phyloP scores from a whole-genome alignment of 2,329 filamentous ascomycete species.

The Diaporthe ampelina region DNA sequence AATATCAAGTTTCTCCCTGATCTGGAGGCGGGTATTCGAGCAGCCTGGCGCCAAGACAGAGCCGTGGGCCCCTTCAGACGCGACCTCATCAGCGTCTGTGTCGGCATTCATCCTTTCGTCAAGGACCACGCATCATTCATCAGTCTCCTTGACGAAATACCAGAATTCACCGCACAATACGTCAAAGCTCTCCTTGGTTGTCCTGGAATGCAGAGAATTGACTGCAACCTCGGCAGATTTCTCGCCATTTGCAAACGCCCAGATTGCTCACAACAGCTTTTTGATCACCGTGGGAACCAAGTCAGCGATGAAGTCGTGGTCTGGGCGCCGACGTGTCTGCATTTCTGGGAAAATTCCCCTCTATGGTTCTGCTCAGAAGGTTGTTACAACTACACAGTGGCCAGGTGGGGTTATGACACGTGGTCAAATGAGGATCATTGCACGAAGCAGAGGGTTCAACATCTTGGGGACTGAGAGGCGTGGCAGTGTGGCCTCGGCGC shows the following conservation, averaged over 20 bases:
- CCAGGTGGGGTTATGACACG: too few species aligned
- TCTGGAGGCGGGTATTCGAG: constrained; percentile 4
- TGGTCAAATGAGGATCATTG: too few species aligned
- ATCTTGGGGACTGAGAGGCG: too few species aligned
- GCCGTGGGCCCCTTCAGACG: neutral
- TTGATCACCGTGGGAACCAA: rapidly evolving
- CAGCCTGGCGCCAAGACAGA: neutral
- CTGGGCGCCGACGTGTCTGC: neutral
- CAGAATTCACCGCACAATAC: neutral
- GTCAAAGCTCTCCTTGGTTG: constrained; percentile 6
- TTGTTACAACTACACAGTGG: neutral
- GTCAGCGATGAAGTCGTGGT: neutral
- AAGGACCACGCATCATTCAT: neutral
- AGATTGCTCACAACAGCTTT: too few species aligned
- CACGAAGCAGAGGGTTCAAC: too few species aligned
- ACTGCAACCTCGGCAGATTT: rapidly evolving
- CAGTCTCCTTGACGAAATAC: neutral
- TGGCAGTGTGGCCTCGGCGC: too few species aligned
- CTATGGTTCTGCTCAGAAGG: neutral
- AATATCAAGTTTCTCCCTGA: neutral
- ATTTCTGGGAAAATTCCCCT: neutral
- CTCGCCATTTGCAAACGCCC: too few species aligned
- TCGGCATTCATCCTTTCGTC: neutral
- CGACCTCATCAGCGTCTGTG: neutral
- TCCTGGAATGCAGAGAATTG: neutral